Conservation (phyloP, 2,329 filamentous ascomycete species). For the Curvularia hawaiiensis region DNA sequence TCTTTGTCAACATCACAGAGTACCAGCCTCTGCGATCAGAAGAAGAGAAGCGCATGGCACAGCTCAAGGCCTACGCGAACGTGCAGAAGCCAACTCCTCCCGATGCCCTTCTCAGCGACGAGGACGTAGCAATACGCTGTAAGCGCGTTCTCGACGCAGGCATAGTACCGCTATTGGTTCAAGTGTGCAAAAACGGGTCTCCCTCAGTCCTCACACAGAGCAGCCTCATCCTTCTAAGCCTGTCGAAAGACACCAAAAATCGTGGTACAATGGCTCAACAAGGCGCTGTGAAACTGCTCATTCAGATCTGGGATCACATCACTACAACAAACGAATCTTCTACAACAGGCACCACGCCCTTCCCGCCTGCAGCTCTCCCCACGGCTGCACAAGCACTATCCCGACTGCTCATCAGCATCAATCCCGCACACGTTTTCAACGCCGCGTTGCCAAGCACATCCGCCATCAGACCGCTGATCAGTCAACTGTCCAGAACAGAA, state of each 20-base stretch:
- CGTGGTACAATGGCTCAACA: slow-evolving; percentile 87
- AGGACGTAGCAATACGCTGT: slow-evolving; percentile 77
- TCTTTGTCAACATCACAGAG: slow-evolving; percentile 81
- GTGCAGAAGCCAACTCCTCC: slow-evolving; percentile 68
- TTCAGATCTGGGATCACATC: slow-evolving; percentile 71
- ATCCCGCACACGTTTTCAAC: slow-evolving; percentile 84
- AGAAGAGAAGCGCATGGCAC: slow-evolving; percentile 88
- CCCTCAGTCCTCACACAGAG: slow-evolving; percentile 73
- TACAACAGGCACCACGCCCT: slow-evolving; percentile 47
- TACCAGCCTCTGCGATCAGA: slow-evolving; percentile 81
- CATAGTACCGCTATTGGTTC: slow-evolving; percentile 76
- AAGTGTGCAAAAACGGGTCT: slow-evolving; percentile 74
- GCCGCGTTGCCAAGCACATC: slow-evolving; percentile 72
- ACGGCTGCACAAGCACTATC: slow-evolving; percentile 80
- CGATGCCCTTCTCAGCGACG: slow-evolving; percentile 75
- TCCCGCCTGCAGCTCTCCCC: slow-evolving; percentile 45
- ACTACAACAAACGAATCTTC: slow-evolving; percentile 47
- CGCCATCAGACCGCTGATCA: slow-evolving; percentile 80
- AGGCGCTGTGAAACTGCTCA: slow-evolving; percentile 85
- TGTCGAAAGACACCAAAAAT: slow-evolving; percentile 75
- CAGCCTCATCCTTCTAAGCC: slow-evolving; percentile 75
- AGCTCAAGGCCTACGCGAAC: slow-evolving; percentile 94
- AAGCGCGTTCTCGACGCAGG: slow-evolving; percentile 78
- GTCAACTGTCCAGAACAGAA: slow-evolving; percentile 70
- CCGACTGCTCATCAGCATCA: slow-evolving; percentile 83